These are phyloP conservation scores for Aspergillus pseudonomiae DNA, from an alignment of 2,329 filamentous ascomycete species.

Conservation along the genomic window DNA sequence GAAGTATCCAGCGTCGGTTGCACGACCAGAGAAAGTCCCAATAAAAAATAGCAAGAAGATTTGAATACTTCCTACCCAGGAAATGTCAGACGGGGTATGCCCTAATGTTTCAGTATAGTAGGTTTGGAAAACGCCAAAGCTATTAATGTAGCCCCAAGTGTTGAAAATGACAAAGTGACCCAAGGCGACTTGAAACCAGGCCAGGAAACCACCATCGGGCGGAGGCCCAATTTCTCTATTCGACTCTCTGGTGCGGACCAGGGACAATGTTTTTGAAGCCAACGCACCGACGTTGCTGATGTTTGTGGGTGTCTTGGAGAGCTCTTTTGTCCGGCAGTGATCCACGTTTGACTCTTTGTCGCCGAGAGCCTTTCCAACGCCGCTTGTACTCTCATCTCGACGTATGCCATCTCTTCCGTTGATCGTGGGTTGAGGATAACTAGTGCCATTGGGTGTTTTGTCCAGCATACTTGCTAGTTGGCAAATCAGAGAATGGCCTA, in stretches of 20 bases:
- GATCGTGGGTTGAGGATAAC: neutral
- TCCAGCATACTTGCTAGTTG: neutral
- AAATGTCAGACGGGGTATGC: conserved; percentile 51
- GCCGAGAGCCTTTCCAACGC: conserved; percentile 8
- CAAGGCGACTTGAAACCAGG: conserved; percentile 60
- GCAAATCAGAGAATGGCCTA: neutral
- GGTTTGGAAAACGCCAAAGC: conserved; percentile 61
- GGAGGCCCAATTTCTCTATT: conserved; percentile 42
- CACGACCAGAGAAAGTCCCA: conserved; percentile 55
- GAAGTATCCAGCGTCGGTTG: conserved; percentile 57
- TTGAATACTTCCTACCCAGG: conserved; percentile 57
- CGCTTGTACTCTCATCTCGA: conserved; percentile 14
- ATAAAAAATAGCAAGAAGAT: conserved; percentile 56
- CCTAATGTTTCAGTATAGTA: conserved; percentile 51
- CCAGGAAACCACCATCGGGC: conserved; percentile 55
- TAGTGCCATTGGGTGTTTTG: neutral
- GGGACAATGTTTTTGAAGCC: conserved; percentile 36
- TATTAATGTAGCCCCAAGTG: conserved; percentile 58
- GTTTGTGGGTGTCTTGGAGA: conserved; percentile 29
- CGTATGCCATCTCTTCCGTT: conserved; percentile 7
- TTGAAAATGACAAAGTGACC: conserved; percentile 60
- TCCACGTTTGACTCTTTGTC: conserved; percentile 26
- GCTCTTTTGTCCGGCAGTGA: conserved; percentile 16
- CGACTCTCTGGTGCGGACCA: conserved; percentile 42
- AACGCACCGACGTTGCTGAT: conserved; percentile 28